A percentile compares a stretch with the other conserved stretches of the same genome.
phyloP scores from a whole-genome alignment of 441 rosid species.

The Brassica balearica region DNA sequence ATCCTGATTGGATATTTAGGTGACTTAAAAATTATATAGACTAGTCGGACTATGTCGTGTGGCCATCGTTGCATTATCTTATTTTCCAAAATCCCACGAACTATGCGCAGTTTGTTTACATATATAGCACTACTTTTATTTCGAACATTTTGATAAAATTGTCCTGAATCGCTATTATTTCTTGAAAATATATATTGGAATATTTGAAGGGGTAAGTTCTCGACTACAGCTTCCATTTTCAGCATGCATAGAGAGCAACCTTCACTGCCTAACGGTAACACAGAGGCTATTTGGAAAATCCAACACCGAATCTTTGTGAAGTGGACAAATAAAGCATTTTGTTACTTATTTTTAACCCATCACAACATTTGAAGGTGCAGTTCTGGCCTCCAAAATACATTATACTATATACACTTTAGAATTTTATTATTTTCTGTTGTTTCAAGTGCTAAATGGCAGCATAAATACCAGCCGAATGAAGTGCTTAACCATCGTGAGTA shows the following conservation, averaged over 20 bases:
- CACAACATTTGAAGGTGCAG: constrained; percentile 20
- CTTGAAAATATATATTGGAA: constrained; percentile 1
- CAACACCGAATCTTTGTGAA: constrained; percentile 46
- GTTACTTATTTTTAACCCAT: constrained; percentile 33
- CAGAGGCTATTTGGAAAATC: constrained; percentile 38
- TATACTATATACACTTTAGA: neutral
- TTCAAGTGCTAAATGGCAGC: neutral
- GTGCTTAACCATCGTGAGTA: neutral
- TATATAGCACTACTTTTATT: neutral
- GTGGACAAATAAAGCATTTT: constrained; percentile 31
- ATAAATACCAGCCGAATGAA: neutral
- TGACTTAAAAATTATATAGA: constrained; percentile 11
- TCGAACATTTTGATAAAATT: constrained; percentile 1
- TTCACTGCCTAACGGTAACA: constrained; percentile 44
- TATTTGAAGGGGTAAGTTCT: constrained; percentile 44
- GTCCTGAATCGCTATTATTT: constrained; percentile 24
- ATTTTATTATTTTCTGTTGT: neutral
- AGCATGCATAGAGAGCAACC: constrained; percentile 42
- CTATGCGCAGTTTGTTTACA: constrained; percentile 18
- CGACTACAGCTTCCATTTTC: constrained; percentile 42
- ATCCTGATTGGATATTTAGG: constrained; percentile 24
- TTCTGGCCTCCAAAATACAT: constrained; percentile 16
- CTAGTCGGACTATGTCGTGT: constrained; percentile 25
- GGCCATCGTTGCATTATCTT: constrained; percentile 38
- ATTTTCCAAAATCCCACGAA: constrained; percentile 30